phyloP scores from a whole-genome alignment of 768 basidiomycete species.

The Brasilioporus rufonigricans region DNA sequence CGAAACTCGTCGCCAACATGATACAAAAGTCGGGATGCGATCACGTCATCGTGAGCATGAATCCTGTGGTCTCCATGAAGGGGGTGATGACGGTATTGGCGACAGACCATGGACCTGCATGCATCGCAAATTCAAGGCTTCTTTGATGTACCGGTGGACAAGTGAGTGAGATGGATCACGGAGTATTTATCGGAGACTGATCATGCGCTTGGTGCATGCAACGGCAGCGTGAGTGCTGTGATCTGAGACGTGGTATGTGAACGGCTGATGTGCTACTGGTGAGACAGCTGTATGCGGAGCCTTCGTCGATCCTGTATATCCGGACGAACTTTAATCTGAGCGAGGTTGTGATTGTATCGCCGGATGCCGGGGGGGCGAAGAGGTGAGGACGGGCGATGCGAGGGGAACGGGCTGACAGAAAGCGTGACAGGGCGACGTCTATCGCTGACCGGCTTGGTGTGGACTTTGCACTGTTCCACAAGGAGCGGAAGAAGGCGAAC shows the following conservation, averaged over 20 bases:
- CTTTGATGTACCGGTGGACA: conserved; percentile 99
- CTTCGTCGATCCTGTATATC: conserved; percentile 92
- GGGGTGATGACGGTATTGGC: conserved; percentile 2
- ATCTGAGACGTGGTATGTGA: conserved; percentile 3
- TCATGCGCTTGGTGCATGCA: not conserved
- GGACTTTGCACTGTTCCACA: conserved; percentile 98
- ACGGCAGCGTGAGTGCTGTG: conserved; percentile 47
- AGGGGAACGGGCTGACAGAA: conserved; percentile 15
- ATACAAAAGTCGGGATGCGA: conserved; percentile 90
- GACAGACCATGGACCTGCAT: conserved; percentile 96
- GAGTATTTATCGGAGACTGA: conserved; percentile 14
- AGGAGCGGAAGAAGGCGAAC: conserved; percentile 96
- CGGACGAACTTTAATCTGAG: conserved; percentile 83
- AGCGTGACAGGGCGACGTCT: conserved; percentile 76
- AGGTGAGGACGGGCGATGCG: conserved; percentile 47
- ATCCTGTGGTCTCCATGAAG: not conserved
- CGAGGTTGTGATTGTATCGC: conserved; percentile 92
- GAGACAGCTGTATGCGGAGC: conserved; percentile 86
- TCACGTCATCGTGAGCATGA: conserved; percentile 84
- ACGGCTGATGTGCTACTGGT: conserved; percentile 22
- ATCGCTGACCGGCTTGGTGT: conserved; percentile 95
- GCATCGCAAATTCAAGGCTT: conserved; percentile 99
- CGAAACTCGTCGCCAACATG: conserved; percentile 98
- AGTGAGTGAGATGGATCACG: conserved; percentile 58
- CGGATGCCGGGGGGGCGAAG: conserved; percentile 98